These are phyloP conservation scores for Aureobasidium sp. DNA, from an alignment of 2,329 filamentous ascomycete genomes.

Conservation along the genomic window DNA sequence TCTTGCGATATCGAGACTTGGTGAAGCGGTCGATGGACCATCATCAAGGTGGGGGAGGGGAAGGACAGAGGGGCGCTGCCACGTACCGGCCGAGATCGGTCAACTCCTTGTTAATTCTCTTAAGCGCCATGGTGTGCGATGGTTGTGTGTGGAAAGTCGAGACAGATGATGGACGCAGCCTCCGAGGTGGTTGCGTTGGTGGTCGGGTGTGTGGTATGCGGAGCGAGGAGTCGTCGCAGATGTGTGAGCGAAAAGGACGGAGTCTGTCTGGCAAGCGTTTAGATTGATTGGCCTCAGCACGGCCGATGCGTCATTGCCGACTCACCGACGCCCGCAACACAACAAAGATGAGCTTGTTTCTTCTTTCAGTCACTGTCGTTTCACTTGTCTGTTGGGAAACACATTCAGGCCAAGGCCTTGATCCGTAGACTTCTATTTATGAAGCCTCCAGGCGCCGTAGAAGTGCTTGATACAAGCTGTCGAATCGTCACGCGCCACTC, in stretches of 20 bases:
- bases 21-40: background rate
- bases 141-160: constrained; percentile 17
- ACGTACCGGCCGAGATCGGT: constrained; percentile 78
- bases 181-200: constrained; percentile 11
- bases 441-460: background rate
- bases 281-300: constrained; percentile 5
- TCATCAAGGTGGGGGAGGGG: constrained; percentile 13
- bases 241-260: constrained; percentile 11
- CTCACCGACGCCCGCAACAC: constrained; percentile 8
- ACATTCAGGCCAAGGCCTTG: background rate
- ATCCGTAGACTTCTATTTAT: background rate
- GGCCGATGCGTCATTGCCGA: constrained; percentile 11
- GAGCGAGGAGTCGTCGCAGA: constrained; percentile 16
- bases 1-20: constrained; percentile 1
- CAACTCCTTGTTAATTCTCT: constrained; percentile 93
- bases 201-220: constrained; percentile 19
- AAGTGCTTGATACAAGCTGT: background rate
- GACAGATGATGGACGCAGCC: background rate
- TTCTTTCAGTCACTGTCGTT: background rate
- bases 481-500: background rate
- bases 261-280: constrained; percentile 4
- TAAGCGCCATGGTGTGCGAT: constrained; percentile 63
- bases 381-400: background rate
- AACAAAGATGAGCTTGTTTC: constrained; percentile 6
- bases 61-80: constrained; percentile 4